These are phyloP conservation scores for Cryptosporidium baileyi DNA, from an alignment of 169 alveolate species.

Conservation along the genomic window DNA sequence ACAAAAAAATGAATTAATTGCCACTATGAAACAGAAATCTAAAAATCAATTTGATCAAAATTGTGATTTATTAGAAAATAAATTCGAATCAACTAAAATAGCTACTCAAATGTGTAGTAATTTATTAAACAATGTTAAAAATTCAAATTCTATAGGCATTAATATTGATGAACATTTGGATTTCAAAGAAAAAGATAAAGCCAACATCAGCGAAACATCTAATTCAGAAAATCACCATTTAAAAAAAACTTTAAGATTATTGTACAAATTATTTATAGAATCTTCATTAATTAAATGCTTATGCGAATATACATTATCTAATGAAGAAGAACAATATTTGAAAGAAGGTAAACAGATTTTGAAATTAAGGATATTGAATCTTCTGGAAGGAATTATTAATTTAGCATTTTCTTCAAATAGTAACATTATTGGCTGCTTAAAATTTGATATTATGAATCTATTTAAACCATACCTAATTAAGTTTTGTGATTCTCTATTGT, in stretches of 20 bases:
- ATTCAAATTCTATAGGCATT: no score
- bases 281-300: not conserved
- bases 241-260: not conserved
- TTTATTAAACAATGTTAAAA: not conserved
- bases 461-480: not conserved
- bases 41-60: no score
- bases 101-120: not conserved
- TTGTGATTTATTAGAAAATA: no score
- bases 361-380: not conserved
- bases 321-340: not conserved
- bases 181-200: no score
- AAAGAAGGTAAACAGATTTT: not conserved
- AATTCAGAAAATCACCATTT: not conserved
- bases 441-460: not conserved
- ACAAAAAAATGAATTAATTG: no score
- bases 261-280: not conserved
- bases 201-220: no score
- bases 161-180: no score
- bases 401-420: not conserved
- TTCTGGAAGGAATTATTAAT: slow-evolving; percentile 24
- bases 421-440: slow-evolving; percentile 2
- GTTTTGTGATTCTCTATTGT: slow-evolving; percentile 30
- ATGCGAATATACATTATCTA: slow-evolving; percentile 1
- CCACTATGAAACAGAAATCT: no score
- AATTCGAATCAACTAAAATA: no score